Evolutionary conservation across 495 filamentous ascomycete species (phyloP), one percentile per base, ranked within the genome.

Genomic region (Xylaria grammica): DNA sequence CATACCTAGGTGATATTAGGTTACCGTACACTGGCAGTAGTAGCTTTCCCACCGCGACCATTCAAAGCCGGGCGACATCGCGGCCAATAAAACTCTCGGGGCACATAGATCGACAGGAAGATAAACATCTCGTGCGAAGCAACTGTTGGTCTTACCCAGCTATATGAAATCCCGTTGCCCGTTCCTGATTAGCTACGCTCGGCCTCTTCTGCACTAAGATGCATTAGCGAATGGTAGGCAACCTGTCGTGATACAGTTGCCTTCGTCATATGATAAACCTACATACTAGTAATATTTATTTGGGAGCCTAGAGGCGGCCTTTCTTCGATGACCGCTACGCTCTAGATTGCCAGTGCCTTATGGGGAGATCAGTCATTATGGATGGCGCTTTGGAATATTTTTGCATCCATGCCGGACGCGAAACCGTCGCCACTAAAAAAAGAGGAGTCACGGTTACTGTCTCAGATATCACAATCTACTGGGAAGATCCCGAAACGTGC

Each of bases 191-290:
- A 59, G 56, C 56, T 36, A 34, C 29, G 11, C 38, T 36, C 19
- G 42, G 27, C 29, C 40, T 36, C 29, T 20, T 63, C 9, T 44
- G 60, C 29, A 49, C 60, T 55, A 54, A 52, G 50, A 17, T 44
- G 62, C 53, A 30, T 64, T 64, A 58, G 62, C 53, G 53, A 64
- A 57, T 64, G 53, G 36, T 17, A 34, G 53, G 44, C 62, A 57
- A 29, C 44, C 53, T 63, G 52, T 24, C 52, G 61, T 63, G 52
- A 38, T 32, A 63, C 61, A 49, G 45, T 50, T 50, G 53, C 22
- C 45, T 44, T 64, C 53, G 62, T 64, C 62, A 64, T 64, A 56
- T 58, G 53, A 64, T 58, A 27, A 19, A 26, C n/a, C n/a, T 22
- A 48, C 50, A 57, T 22, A 42, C 13, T 42, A 9, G 6, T 36